Evolutionary conservation across 371 early-diverging fungal genomes (phyloP), one percentile per base, ranked within the genome.

Genomic region (Actinomucor elegans): DNA sequence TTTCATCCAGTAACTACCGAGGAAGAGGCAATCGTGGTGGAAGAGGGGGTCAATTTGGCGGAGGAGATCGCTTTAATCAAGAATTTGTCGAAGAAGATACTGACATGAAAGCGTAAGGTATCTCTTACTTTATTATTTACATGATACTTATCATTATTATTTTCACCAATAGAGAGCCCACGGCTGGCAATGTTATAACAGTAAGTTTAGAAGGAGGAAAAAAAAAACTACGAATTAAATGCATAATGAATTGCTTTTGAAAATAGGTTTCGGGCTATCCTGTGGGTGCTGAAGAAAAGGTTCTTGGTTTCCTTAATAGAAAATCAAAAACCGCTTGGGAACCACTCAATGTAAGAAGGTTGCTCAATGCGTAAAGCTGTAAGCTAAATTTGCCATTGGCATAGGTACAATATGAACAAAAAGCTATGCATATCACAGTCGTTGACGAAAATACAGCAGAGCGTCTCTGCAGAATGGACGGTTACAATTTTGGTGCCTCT

Each of bases 41-140:
- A 33, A 38, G 57, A 35, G n/a, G n/a, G n/a, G 46, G 50, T 21
- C 20, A 26, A 28, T 31, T 50, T 21, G 40, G 52, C 9, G 40
- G 43, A 27, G 36, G 37, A 17, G 35, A 28, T 41, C 55, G 71
- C 18, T 71, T 65, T 27, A 69, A 61, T 26, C 58, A 61, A 15
- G 64, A 65, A 10, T 67, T 75, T 38, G 48, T 63, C 2, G 70
- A 69, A 12, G 72, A 75, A 48, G 76, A 75, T 43, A 72, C 66
- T 33, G 64, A 60, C 27, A 72, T 75, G 76, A 56, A 48, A 6
- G 44, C 58, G 49, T 58, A 60, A 47, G 33, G 29, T 31, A 35
- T 35, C 35, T 35, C n/a, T 5, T 33, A 12, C 23, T n/a, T 20
- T 47, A 21, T 18, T 23, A 23, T 15, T n/a, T 18, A 28, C 4